Evolutionary conservation across 2,329 filamentous ascomycete genomes (phyloP).

Genomic region (Penicillium palitans): DNA sequence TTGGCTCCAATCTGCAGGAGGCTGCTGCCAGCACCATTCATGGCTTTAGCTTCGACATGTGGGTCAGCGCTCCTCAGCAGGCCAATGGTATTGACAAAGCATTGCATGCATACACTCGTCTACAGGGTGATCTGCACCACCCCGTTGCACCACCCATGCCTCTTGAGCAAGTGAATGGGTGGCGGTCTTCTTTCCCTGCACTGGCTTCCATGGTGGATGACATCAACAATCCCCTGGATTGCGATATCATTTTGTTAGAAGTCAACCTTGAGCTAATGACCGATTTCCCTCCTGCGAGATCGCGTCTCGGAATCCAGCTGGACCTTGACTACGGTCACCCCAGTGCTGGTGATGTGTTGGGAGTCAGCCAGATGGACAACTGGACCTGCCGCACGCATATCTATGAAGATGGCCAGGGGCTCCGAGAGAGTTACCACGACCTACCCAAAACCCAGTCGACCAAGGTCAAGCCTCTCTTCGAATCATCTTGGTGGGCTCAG

Average conservation of each 20-base stretch:
- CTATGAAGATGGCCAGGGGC: constrained; percentile 39
- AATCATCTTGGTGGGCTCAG: constrained; percentile 49
- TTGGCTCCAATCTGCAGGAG: constrained; percentile 38
- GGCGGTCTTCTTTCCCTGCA: constrained; percentile 45
- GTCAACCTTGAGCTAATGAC: constrained; percentile 46
- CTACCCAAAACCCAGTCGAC: constrained; percentile 39
- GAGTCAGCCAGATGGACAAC: constrained; percentile 40
- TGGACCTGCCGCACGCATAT: constrained; percentile 48
- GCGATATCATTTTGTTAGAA: constrained; percentile 48
- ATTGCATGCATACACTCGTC: constrained; percentile 47
- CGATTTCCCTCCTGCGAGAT: constrained; percentile 45
- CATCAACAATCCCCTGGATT: constrained; percentile 35
- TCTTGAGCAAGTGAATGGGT: constrained; percentile 42
- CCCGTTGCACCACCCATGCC: constrained; percentile 38
- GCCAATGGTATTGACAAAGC: constrained; percentile 40
- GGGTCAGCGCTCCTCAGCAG: constrained; percentile 43
- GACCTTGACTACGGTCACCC: constrained; percentile 44
- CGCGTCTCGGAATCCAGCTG: constrained; percentile 45
- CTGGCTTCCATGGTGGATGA: constrained; percentile 40
- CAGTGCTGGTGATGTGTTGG: constrained; percentile 32
- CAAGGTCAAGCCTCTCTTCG: constrained; percentile 46
- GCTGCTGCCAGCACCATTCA: constrained; percentile 31
- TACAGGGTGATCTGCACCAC: constrained; percentile 42
- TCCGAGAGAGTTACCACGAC: constrained; percentile 35
- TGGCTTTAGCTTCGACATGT: constrained; percentile 49